Percentiles rank a stretch among this genome's conserved stretches.
Evolutionary conservation across 306 rosid genomes (phyloP).

Genomic region (Quercus bicolor): DNA sequence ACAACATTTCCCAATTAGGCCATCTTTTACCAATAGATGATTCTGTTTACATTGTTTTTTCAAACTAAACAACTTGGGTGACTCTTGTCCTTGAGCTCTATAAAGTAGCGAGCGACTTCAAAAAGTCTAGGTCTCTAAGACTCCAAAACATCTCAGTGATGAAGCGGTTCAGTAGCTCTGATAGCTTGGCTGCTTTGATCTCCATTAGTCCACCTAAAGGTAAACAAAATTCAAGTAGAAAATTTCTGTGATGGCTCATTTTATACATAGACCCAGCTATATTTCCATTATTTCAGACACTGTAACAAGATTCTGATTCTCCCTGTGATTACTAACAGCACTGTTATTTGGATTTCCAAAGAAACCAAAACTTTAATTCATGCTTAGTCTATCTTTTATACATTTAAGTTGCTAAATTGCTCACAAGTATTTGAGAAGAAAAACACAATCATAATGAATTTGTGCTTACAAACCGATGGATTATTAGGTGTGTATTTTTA

Average conservation of each 20-base stretch:
- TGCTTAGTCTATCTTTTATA: too few relatives aligned
- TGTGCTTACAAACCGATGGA: too few relatives aligned
- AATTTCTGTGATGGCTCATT: too few relatives aligned
- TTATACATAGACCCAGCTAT: neutral
- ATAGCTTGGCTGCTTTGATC: slow-evolving; percentile 34
- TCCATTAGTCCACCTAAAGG: slow-evolving; percentile 51
- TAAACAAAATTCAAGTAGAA: slow-evolving; percentile 16
- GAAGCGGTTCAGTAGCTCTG: slow-evolving; percentile 48
- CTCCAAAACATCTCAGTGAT: slow-evolving; percentile 22
- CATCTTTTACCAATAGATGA: neutral
- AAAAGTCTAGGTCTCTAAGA: neutral
- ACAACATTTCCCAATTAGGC: neutral
- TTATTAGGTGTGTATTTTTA: too few relatives aligned
- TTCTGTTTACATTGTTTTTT: neutral
- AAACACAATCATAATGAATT: too few relatives aligned
- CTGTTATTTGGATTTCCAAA: too few relatives aligned
- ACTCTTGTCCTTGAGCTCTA: neutral
- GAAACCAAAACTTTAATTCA: too few relatives aligned
- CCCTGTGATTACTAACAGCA: too few relatives aligned
- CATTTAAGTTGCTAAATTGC: too few relatives aligned
- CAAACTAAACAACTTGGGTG: neutral
- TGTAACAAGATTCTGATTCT: too few relatives aligned
- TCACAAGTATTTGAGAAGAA: too few relatives aligned
- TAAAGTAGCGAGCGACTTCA: slow-evolving; percentile 1
- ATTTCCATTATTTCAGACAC: neutral